Evolutionary conservation across 1,284 basidiomycete genomes (phyloP).

Genomic region (Sporisorium sorghi): DNA sequence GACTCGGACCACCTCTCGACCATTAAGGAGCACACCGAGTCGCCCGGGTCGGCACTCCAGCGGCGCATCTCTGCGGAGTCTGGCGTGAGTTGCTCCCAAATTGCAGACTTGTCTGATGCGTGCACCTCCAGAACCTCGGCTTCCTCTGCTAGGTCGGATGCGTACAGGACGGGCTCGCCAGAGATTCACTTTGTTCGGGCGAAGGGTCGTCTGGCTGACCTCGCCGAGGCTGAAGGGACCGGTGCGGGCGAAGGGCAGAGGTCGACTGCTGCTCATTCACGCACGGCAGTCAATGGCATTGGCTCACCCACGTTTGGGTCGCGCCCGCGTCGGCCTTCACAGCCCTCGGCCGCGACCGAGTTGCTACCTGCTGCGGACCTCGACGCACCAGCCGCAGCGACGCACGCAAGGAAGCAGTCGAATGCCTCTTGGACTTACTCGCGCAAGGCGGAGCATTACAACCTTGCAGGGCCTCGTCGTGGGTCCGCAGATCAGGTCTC

Average conservation of each 20-base stretch:
- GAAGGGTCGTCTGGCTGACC: background rate
- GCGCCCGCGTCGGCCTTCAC: slow-evolving; percentile 13
- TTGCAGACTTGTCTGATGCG: slow-evolving; percentile 6
- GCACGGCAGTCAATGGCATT: slow-evolving; percentile 13
- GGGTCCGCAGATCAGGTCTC: slow-evolving; percentile 11
- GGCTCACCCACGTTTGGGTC: slow-evolving; percentile 30
- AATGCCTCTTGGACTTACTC: slow-evolving; percentile 20
- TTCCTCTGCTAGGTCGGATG: slow-evolving; percentile 18
- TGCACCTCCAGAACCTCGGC: slow-evolving; percentile 15
- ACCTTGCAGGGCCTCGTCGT: slow-evolving; percentile 13
- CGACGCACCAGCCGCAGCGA: background rate
- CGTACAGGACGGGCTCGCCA: slow-evolving; percentile 6
- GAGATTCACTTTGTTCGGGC: background rate
- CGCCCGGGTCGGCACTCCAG: slow-evolving; percentile 26
- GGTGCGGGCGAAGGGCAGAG: background rate
- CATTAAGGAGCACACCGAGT: slow-evolving; percentile 45
- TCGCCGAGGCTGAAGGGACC: background rate
- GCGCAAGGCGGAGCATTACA: slow-evolving; percentile 8
- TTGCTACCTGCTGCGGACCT: slow-evolving; percentile 29
- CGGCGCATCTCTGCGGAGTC: slow-evolving; percentile 24
- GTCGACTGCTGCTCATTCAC: background rate
- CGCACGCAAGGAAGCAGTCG: slow-evolving; percentile 10
- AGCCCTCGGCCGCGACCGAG: slow-evolving; percentile 15
- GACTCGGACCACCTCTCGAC: slow-evolving; percentile 40
- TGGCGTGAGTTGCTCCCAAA: slow-evolving; percentile 10